Evolutionary conservation across 2,329 filamentous ascomycete genomes (phyloP), one percentile per base, ranked within the genome.

Genomic region (Aspergillus amoenus): DNA sequence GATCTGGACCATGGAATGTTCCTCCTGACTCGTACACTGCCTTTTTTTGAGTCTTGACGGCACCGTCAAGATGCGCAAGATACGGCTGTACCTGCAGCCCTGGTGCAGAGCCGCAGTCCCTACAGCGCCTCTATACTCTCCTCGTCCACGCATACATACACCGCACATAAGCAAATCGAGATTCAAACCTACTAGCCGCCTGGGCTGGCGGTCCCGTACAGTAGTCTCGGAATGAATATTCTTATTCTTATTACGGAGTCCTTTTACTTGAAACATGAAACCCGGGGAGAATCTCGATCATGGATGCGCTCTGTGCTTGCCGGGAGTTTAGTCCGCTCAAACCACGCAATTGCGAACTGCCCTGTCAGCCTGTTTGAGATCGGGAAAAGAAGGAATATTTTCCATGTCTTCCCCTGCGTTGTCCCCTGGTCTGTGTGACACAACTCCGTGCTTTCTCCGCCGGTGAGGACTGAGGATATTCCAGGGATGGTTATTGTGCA

Each of bases 81-180:
- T 21, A 37, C 59, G 59, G 56, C 56, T 55, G 61, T 62, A 62
- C 61, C 61, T 62, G 61, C 61, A 62, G 61, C 58, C 52, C 56
- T 54, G 56, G 59, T 61, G 61, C 58, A 59, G 55, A 51, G 45
- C 55, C 47, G 43, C 47, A 43, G 53, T 55, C 52, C 50, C 50
- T 52, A 52, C 50, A 52, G 44, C 27, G 49, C 30, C 39, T 34
- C 24, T 43, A 52, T 27, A 21, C 49, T 34, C 15, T 52, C 47
- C 34, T 37, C 22, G 47, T 50, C 34, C 12, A 41, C 18, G 22
- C 39, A 27, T 52, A 42, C 49, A 52, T 52, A 15, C 40, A 42
- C 34, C 15, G 34, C 5, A 37, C 43, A 22, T n/a, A 17, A 15
- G 43, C 22, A 27, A 30, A 45, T 22, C 43, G 22, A 24, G 15